Percentiles rank a stretch among this genome's conserved stretches.
These are phyloP conservation scores for Amanita pallidorosea DNA, from an alignment of 768 basidiomycete genomes.

Conservation along the genomic window DNA sequence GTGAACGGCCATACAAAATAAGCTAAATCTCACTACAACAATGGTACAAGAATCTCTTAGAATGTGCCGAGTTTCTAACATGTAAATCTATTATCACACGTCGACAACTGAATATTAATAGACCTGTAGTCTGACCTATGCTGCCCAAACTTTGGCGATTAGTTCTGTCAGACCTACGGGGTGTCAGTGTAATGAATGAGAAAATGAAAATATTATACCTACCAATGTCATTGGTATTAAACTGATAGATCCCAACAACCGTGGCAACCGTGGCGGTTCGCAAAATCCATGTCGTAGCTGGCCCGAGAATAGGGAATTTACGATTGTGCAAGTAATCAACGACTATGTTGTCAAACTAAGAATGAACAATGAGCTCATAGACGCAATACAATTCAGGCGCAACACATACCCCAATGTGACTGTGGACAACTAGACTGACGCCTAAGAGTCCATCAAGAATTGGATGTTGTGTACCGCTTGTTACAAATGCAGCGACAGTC, in stretches of 20 bases:
- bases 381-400: neutral
- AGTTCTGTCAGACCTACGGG: conserved; percentile 73
- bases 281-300: conserved; percentile 61
- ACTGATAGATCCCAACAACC: conserved; percentile 88
- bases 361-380: neutral
- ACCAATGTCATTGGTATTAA: conserved; percentile 99
- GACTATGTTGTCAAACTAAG: conserved; percentile 62
- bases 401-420: conserved; percentile 89
- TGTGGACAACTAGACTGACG: conserved; percentile 83
- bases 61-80: neutral
- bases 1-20: conserved; percentile 15
- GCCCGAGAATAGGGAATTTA: conserved; percentile 84
- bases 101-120: neutral
- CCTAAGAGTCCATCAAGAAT: conserved; percentile 86
- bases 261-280: conserved; percentile 70
- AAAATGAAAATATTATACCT: conserved; percentile 18
- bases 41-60: neutral
- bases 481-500: conserved; percentile 78
- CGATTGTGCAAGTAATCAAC: conserved; percentile 90
- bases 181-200: neutral
- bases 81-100: neutral
- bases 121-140: conserved; percentile 24
- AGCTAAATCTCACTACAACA: neutral
- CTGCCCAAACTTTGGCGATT: conserved; percentile 73
- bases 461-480: conserved; percentile 66